phyloP scores from a whole-genome alignment of 768 basidiomycete genomes.

The Lentinula boryana region DNA sequence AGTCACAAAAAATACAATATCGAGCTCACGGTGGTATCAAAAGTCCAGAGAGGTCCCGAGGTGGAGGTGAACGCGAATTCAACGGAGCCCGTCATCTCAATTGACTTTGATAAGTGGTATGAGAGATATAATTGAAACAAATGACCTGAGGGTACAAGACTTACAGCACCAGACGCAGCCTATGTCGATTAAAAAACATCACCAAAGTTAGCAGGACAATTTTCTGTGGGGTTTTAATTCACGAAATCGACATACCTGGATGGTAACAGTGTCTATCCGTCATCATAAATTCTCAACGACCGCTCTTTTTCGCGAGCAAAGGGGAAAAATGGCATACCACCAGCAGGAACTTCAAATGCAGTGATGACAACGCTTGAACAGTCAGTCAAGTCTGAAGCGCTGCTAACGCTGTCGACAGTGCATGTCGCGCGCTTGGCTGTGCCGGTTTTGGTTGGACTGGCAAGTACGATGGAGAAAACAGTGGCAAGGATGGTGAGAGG shows the following conservation, averaged over 20 bases:
- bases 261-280: not conserved
- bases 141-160: not conserved
- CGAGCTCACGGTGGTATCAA: not conserved
- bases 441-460: not conserved
- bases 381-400: slow-evolving; percentile 11
- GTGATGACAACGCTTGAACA: slow-evolving; percentile 15
- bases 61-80: slow-evolving; percentile 1
- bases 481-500: not conserved
- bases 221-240: too few species aligned
- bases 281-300: not conserved
- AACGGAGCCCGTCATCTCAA: slow-evolving; percentile 2
- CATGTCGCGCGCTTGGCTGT: not conserved
- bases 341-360: slow-evolving; percentile 13
- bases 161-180: slow-evolving; percentile 3
- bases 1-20: not conserved
- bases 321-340: slow-evolving; percentile 5
- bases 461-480: not conserved
- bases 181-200: not conserved
- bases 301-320: not conserved
- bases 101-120: not conserved
- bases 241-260: not conserved
- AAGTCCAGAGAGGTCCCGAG: slow-evolving; percentile 1
- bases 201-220: too few species aligned
- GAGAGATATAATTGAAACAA: not conserved
- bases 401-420: slow-evolving; percentile 11